Evolutionary conservation across 2,329 filamentous ascomycete genomes (phyloP).

Genomic region (Sporothrix globosa): DNA sequence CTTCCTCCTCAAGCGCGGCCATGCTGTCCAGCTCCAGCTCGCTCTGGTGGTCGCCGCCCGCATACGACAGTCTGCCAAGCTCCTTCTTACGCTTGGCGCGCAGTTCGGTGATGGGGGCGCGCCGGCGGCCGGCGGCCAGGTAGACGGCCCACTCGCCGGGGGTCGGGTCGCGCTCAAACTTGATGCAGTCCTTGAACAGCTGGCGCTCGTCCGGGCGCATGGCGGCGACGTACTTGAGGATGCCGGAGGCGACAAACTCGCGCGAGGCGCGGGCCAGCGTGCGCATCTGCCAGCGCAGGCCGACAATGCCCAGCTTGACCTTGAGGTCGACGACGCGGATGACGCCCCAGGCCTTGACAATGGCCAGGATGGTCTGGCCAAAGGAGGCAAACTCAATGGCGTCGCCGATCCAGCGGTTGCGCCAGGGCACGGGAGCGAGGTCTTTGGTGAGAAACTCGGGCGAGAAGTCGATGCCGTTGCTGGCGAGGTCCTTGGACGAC

Average conservation of each 20-base stretch:
- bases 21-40: slow-evolving; percentile 29
- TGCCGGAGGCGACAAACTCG: slow-evolving; percentile 59
- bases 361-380: slow-evolving; percentile 60
- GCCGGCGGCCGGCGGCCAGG: slow-evolving; percentile 53
- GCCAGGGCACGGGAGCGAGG: slow-evolving; percentile 60
- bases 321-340: slow-evolving; percentile 63
- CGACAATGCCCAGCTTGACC: slow-evolving; percentile 59
- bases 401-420: slow-evolving; percentile 59
- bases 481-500: background rate
- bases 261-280: slow-evolving; percentile 61
- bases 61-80: slow-evolving; percentile 9
- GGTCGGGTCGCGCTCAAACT: slow-evolving; percentile 60
- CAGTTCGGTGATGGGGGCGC: slow-evolving; percentile 33
- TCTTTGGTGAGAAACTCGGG: slow-evolving; percentile 44
- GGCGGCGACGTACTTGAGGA: slow-evolving; percentile 61
- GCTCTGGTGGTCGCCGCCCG: slow-evolving; percentile 27
- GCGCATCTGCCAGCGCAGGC: slow-evolving; percentile 63
- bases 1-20: slow-evolving; percentile 27
- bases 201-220: slow-evolving; percentile 53
- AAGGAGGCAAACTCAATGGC: slow-evolving; percentile 63
- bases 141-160: slow-evolving; percentile 61
- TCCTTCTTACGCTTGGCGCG: slow-evolving; percentile 31
- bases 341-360: slow-evolving; percentile 61
- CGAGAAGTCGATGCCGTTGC: slow-evolving; percentile 42
- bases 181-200: slow-evolving; percentile 65